phyloP scores from a whole-genome alignment of 2,329 filamentous ascomycete genomes.

The Xenoacremonium recifei region DNA sequence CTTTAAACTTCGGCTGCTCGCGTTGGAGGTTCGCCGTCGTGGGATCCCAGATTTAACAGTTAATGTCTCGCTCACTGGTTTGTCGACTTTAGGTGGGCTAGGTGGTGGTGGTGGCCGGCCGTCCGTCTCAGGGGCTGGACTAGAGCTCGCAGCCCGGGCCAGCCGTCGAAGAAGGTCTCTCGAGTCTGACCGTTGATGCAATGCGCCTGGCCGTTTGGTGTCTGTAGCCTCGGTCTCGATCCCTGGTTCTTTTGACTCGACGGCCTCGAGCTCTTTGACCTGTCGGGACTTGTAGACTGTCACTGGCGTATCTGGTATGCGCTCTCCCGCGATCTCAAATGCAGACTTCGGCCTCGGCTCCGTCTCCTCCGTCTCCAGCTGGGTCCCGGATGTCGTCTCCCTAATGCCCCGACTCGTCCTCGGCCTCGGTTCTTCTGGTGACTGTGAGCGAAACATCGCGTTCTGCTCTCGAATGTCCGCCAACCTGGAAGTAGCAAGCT shows the following conservation, averaged over 20 bases:
- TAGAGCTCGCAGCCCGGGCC: slow-evolving; percentile 46
- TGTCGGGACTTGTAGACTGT: slow-evolving; percentile 35
- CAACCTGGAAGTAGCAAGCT: slow-evolving; percentile 47
- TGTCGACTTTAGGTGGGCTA: slow-evolving; percentile 10
- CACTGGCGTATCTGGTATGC: slow-evolving; percentile 38
- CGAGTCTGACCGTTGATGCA: slow-evolving; percentile 37
- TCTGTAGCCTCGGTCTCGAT: slow-evolving; percentile 4
- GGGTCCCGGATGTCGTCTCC: slow-evolving; percentile 5
- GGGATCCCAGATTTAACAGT: slow-evolving; percentile 18
- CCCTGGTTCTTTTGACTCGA: no score
- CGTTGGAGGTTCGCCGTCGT: slow-evolving; percentile 15
- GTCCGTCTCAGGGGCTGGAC: slow-evolving; percentile 35
- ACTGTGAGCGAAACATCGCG: slow-evolving; percentile 42
- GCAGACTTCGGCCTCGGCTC: slow-evolving; percentile 21
- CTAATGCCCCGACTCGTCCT: slow-evolving; percentile 21
- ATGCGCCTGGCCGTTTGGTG: slow-evolving; percentile 13
- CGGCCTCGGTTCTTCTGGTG: slow-evolving; percentile 38
- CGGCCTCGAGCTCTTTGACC: slow-evolving; percentile 9
- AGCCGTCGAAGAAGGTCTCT: slow-evolving; percentile 49
- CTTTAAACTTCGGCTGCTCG: slow-evolving; percentile 11
- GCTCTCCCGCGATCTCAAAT: slow-evolving; percentile 30
- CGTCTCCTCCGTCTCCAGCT: slow-evolving; percentile 15
- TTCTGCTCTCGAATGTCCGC: slow-evolving; percentile 54
- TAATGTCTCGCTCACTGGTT: slow-evolving; percentile 1
- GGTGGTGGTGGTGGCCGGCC: slow-evolving; percentile 11